These are phyloP conservation scores for Imleria badia DNA, from an alignment of 768 basidiomycete genomes.

Conservation along the genomic window DNA sequence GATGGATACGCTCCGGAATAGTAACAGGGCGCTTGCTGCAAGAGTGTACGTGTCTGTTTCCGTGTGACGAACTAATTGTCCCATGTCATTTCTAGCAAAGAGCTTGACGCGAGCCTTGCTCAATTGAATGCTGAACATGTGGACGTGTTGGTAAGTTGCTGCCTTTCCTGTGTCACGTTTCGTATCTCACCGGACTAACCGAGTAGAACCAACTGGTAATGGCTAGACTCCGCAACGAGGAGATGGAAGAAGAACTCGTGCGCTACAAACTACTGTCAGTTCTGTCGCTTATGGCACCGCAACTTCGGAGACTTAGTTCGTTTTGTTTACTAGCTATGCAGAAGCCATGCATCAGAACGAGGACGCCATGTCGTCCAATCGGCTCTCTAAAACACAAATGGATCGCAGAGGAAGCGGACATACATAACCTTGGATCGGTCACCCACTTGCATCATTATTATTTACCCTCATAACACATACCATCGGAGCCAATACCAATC, in stretches of 20 bases:
- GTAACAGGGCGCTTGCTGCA: constrained; percentile 68
- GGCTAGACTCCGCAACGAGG: constrained; percentile 84
- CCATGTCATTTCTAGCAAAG: constrained; percentile 53
- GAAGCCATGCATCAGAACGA: constrained; percentile 79
- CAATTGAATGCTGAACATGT: constrained; percentile 85
- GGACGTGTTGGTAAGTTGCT: constrained; percentile 55
- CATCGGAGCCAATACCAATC: constrained; percentile 7
- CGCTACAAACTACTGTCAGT: constrained; percentile 84
- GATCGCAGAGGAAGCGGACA: constrained; percentile 20
- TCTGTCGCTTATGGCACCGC: not conserved
- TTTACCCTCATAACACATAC: constrained; percentile 14
- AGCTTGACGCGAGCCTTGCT: constrained; percentile 73
- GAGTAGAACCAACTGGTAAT: constrained; percentile 88
- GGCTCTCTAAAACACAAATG: constrained; percentile 43
- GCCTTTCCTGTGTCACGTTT: not conserved
- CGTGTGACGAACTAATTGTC: not conserved
- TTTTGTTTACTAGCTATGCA: constrained; percentile 43
- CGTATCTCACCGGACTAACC: constrained; percentile 26
- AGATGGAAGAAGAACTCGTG: constrained; percentile 91
- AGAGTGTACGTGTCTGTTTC: constrained; percentile 67
- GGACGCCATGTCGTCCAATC: constrained; percentile 66
- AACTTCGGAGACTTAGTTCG: not conserved
- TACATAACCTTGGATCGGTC: not conserved
- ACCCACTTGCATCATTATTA: not conserved
- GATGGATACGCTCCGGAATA: constrained; percentile 78